Percentiles rank a stretch among this genome's conserved stretches.
phyloP scores from a whole-genome alignment of 2,329 filamentous ascomycete species.

The Sporothrix euskadiensis region DNA sequence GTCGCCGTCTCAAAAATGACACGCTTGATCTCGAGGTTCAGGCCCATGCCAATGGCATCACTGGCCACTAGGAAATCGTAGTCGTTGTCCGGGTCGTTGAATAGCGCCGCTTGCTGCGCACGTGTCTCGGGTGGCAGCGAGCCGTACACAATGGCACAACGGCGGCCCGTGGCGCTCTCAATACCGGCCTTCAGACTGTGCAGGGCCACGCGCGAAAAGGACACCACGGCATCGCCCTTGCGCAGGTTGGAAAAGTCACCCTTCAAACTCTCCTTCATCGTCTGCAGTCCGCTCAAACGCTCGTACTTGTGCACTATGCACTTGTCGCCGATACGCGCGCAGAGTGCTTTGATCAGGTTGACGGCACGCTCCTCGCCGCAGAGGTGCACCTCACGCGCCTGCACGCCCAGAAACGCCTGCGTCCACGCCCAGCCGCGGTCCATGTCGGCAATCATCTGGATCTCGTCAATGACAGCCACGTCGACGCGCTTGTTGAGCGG shows the following conservation, averaged over 20 bases:
- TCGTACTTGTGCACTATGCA: slow-evolving; percentile 80
- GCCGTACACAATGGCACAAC: slow-evolving; percentile 92
- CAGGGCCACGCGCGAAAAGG: slow-evolving; percentile 79
- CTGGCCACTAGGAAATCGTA: slow-evolving; percentile 87
- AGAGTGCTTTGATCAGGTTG: slow-evolving; percentile 74
- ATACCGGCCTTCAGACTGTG: slow-evolving; percentile 78
- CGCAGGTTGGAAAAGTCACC: slow-evolving; percentile 66
- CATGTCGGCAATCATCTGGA: slow-evolving; percentile 86
- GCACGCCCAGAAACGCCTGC: slow-evolving; percentile 80
- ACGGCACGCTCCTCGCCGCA: slow-evolving; percentile 88
- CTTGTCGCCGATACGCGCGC: slow-evolving; percentile 76
- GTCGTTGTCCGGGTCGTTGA: slow-evolving; percentile 93
- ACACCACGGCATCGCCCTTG: slow-evolving; percentile 88
- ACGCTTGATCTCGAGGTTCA: slow-evolving; percentile 89
- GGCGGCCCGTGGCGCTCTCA: slow-evolving; percentile 71
- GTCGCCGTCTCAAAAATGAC: slow-evolving; percentile 78
- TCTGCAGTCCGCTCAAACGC: slow-evolving; percentile 74
- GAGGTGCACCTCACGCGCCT: slow-evolving; percentile 85
- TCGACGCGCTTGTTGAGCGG: slow-evolving; percentile 63
- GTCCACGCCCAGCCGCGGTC: slow-evolving; percentile 95
- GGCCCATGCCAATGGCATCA: slow-evolving; percentile 88
- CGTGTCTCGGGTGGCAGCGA: slow-evolving; percentile 88
- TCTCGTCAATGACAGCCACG: slow-evolving; percentile 96
- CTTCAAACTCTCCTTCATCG: slow-evolving; percentile 63
- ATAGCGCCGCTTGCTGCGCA: slow-evolving; percentile 84